Conservation (phyloP, 1,139 yeast species). For the Suhomyces bribrorum region DNA sequence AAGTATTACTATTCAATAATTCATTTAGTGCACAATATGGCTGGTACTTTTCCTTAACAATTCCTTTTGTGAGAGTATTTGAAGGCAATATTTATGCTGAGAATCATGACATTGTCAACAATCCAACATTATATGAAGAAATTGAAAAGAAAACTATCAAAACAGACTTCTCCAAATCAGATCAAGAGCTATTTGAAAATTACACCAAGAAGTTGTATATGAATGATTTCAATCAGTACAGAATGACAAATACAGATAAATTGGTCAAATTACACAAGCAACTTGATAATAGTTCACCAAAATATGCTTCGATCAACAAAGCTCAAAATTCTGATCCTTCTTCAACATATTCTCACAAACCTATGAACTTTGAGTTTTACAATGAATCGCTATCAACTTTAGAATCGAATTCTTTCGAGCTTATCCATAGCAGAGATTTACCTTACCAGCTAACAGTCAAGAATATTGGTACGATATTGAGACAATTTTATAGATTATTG, state of each 20-base stretch:
- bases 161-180: slow-evolving; percentile 27
- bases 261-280: slow-evolving; percentile 32
- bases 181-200: slow-evolving; percentile 24
- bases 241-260: slow-evolving; percentile 27
- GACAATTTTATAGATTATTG: slow-evolving; percentile 40
- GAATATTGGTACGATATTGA: slow-evolving; percentile 29
- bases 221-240: slow-evolving; percentile 28
- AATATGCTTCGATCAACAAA: slow-evolving; percentile 16
- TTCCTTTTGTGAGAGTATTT: slow-evolving; percentile 40
- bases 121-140: slow-evolving; percentile 12
- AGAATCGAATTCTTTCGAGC: slow-evolving; percentile 33
- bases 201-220: slow-evolving; percentile 31
- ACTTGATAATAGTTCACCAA: slow-evolving; percentile 26
- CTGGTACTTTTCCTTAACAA: slow-evolving; percentile 40
- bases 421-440: slow-evolving; percentile 41
- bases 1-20: slow-evolving; percentile 38
- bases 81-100: slow-evolving; percentile 39
- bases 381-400: slow-evolving; percentile 31
- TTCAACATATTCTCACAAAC: slow-evolving; percentile 27
- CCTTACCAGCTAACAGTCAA: slow-evolving; percentile 31
- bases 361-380: slow-evolving; percentile 41
- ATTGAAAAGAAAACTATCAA: slow-evolving; percentile 18
- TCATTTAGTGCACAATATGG: slow-evolving; percentile 38
- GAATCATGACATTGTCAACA: slow-evolving; percentile 19
- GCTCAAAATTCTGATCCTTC: slow-evolving; percentile 22